Conservation (phyloP, 768 basidiomycete genomes). For the Boletus reticulatus region DNA sequence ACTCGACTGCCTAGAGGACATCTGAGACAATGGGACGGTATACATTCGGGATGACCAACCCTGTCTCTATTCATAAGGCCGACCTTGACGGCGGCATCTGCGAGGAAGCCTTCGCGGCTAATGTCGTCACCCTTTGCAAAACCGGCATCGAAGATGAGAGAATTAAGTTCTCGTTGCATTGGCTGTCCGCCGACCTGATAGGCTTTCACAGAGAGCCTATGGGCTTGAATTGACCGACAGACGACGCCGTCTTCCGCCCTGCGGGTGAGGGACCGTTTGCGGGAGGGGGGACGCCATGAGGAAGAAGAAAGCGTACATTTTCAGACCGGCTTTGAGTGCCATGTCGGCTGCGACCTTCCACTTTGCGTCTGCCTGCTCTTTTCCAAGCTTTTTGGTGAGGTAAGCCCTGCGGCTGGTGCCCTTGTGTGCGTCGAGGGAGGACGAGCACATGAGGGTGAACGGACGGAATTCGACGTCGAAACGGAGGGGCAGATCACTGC, state of each 20-base stretch:
- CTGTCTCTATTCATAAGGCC: conserved; percentile 40
- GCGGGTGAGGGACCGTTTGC: neutral
- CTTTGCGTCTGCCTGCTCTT: conserved; percentile 26
- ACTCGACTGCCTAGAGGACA: conserved; percentile 34
- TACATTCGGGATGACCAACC: conserved; percentile 21
- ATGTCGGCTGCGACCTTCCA: conserved; percentile 27
- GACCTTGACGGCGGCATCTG: conserved; percentile 35
- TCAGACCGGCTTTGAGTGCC: conserved; percentile 28
- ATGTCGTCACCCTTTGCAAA: conserved; percentile 42
- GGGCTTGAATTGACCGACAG: conserved; percentile 39
- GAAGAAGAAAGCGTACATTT: conserved; percentile 18
- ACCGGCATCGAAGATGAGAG: conserved; percentile 39
- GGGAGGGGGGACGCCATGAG: neutral
- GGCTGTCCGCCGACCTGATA: conserved; percentile 39
- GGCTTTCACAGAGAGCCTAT: conserved; percentile 45
- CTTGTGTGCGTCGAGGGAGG: conserved; percentile 24
- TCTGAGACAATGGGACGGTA: neutral
- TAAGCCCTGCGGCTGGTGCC: conserved; percentile 22
- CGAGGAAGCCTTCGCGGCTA: conserved; percentile 35
- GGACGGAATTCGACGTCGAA: conserved; percentile 38
- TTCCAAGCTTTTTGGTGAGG: conserved; percentile 25
- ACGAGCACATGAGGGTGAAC: conserved; percentile 27
- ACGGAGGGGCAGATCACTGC: conserved; percentile 30
- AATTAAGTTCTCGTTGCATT: conserved; percentile 37
- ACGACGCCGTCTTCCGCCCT: conserved; percentile 40